Evolutionary conservation across 2,329 filamentous ascomycete species (phyloP), one percentile per base, ranked within the genome.

Genomic region (Cladosporium sp.): DNA sequence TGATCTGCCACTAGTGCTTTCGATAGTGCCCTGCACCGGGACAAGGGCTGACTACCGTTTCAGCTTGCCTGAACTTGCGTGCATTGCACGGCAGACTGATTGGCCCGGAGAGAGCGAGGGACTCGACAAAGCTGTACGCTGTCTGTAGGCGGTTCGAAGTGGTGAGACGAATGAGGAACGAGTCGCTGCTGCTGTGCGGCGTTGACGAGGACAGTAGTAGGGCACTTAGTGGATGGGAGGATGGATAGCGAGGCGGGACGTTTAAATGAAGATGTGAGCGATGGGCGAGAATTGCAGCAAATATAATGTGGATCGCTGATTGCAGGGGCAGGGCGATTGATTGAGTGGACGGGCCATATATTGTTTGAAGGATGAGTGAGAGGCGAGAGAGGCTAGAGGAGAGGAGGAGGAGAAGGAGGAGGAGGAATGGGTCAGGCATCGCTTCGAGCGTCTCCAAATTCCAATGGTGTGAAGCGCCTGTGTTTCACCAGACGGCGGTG

Each of bases 1-100:
- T 40, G 45, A 48, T 48, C 45, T 47, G 45, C 45, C 45, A 40
- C 45, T 48, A 48, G 45, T 25, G 45, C 36, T 12, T 35, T 48
- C 45, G 20, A 48, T 48, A 48, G 45, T 48, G 16, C 20, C 27
- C 45, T 39, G 45, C 45, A 48, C 36, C 20, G 45, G 36, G 16
- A 48, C 45, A 32, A 35, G 32, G 32, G 32, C 15, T n/a, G 32
- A 27, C 45, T 48, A 48, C 36, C 36, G 36, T 48, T 48, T 40
- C 45, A 48, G 45, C 45, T 38, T 27, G 43, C 43, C 38, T 38
- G 32, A 38, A 33, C 43, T 35, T 20, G 42, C n/a, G n/a, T n/a
- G n/a, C 45, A 40, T 30, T 13, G 45, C 45, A 40, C 41, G 41
- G 15, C 41, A 29, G 41, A 15, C 15, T 40, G 45, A 33, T 48